Evolutionary conservation across 1,284 basidiomycete genomes (phyloP).

Genomic region (Earliella scabrosa): DNA sequence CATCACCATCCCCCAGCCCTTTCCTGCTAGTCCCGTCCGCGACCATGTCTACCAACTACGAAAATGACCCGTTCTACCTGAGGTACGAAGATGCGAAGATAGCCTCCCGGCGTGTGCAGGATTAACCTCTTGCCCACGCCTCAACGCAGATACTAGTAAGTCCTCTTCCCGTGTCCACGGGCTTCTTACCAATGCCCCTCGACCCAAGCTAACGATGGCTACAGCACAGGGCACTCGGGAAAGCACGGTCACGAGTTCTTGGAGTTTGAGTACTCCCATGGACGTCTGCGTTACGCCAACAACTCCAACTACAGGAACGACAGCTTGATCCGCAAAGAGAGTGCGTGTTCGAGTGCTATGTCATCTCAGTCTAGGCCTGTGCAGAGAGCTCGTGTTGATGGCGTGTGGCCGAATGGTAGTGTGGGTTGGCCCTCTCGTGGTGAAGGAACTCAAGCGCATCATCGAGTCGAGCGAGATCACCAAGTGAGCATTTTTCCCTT

Average conservation of each 20-base stretch:
- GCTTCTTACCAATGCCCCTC: background rate
- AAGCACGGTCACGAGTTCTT: slow-evolving; percentile 98
- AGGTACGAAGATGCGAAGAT: slow-evolving; percentile 55
- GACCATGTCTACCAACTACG: slow-evolving; percentile 44
- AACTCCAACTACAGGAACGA: slow-evolving; percentile 99
- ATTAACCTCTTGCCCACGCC: slow-evolving; percentile 34
- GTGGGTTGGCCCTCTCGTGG: slow-evolving; percentile 91
- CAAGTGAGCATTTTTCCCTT: slow-evolving; percentile 62
- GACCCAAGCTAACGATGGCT: slow-evolving; percentile 9
- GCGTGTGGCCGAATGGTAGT: no score
- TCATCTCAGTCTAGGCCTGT: no score
- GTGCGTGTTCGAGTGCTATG: no score
- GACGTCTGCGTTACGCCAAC: slow-evolving; percentile 96
- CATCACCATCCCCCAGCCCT: no score
- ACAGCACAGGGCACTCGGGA: slow-evolving; percentile 91
- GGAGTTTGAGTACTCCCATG: slow-evolving; percentile 98
- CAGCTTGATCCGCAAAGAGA: slow-evolving; percentile 97
- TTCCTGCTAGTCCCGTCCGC: no score
- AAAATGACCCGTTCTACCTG: slow-evolving; percentile 83
- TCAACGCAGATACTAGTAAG: slow-evolving; percentile 80
- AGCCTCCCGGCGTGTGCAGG: slow-evolving; percentile 35
- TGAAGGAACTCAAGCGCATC: slow-evolving; percentile 93
- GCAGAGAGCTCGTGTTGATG: no score
- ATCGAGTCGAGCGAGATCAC: slow-evolving; percentile 96
- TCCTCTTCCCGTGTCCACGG: slow-evolving; percentile 23